Percentiles rank a stretch among this genome's conserved stretches.
These are phyloP conservation scores for Naganishia cerealis DNA, from an alignment of 1,284 basidiomycete species.

Conservation along the genomic window DNA sequence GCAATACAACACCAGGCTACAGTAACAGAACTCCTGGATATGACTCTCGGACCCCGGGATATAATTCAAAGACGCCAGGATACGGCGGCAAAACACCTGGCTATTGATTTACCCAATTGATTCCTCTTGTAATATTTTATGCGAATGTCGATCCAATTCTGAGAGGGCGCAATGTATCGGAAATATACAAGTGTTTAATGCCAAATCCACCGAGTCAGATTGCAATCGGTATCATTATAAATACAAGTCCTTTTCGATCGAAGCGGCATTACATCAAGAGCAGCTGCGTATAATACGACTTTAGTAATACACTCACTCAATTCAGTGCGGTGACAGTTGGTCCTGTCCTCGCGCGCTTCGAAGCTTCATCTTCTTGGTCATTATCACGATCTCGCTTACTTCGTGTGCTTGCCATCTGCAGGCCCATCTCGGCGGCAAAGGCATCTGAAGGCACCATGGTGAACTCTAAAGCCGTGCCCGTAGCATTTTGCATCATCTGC, in stretches of 20 bases:
- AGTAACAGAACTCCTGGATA: constrained; percentile 10
- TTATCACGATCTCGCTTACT: constrained; percentile 9
- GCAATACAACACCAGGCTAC: constrained; percentile 8
- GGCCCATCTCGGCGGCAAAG: constrained; percentile 18
- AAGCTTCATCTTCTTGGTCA: constrained; percentile 13
- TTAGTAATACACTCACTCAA: not conserved
- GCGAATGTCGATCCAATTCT: not conserved
- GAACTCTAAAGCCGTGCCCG: constrained; percentile 18
- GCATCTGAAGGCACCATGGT: constrained; percentile 25
- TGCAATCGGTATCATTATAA: too few relatives aligned
- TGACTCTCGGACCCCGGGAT: constrained; percentile 12
- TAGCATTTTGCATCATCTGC: constrained; percentile 22
- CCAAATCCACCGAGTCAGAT: too few relatives aligned
- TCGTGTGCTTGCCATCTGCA: not conserved
- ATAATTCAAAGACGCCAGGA: not conserved
- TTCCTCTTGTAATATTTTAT: not conserved
- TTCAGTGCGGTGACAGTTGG: not conserved
- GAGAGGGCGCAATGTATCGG: not conserved
- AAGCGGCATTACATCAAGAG: not conserved
- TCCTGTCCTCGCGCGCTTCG: constrained; percentile 12
- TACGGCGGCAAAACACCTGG: constrained; percentile 12
- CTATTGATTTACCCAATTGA: not conserved
- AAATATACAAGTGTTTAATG: not conserved
- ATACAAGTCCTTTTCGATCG: too few relatives aligned
- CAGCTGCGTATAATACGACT: not conserved